Percentiles rank a stretch among this genome's conserved stretches.
Evolutionary conservation across 805 yeast species (phyloP).

Genomic region (Candida berthetii): DNA sequence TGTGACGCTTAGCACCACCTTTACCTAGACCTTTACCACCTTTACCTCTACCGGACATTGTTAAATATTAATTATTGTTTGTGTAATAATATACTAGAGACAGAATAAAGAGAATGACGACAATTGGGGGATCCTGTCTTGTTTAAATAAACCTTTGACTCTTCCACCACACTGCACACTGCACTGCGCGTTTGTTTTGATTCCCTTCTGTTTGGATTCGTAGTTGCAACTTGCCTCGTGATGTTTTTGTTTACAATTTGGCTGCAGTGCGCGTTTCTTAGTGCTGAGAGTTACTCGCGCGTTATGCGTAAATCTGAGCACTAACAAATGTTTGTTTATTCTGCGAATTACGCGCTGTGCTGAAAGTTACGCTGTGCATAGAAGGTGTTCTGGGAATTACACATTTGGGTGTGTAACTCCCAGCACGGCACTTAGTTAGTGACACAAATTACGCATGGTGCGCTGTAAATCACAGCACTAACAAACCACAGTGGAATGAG

Average conservation of each 20-base stretch:
- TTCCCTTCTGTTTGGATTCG: too few relatives aligned
- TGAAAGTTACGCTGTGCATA: constrained; percentile 3
- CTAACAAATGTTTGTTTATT: constrained; percentile 1
- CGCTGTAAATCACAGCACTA: too few relatives aligned
- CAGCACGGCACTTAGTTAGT: constrained; percentile 6
- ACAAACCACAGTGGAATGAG: too few relatives aligned
- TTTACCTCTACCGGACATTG: constrained; percentile 99
- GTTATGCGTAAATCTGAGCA: background rate
- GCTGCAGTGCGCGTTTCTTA: background rate
- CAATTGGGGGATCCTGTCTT: background rate
- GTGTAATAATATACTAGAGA: background rate
- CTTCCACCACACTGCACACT: too few relatives aligned
- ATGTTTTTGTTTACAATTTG: too few relatives aligned
- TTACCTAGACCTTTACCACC: constrained; percentile 99
- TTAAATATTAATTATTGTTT: constrained; percentile 13
- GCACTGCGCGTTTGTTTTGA: too few relatives aligned
- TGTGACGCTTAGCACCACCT: constrained; percentile 99
- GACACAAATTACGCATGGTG: too few relatives aligned
- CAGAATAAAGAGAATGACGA: too few relatives aligned
- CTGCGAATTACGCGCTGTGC: constrained; percentile 2
- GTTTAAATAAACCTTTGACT: background rate
- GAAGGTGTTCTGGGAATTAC: constrained; percentile 6
- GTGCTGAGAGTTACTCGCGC: background rate
- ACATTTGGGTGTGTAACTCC: constrained; percentile 12
- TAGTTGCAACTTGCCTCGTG: too few relatives aligned